phyloP scores from a whole-genome alignment of 768 basidiomycete genomes.

The Lactarius sp. region DNA sequence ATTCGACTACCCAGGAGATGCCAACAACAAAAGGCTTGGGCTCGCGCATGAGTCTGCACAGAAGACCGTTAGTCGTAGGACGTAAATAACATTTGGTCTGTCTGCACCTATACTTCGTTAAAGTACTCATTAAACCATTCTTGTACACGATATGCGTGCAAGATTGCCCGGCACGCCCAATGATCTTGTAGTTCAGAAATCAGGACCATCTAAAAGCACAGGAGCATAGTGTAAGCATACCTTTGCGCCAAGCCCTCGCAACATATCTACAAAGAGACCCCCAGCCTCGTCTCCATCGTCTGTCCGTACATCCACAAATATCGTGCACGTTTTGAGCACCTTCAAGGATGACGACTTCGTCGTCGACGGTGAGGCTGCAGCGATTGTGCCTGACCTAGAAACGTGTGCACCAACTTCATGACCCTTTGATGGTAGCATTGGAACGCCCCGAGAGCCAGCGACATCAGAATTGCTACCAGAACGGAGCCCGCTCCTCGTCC shows the following conservation, averaged over 20 bases:
- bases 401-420: slow-evolving; percentile 27
- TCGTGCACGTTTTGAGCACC: slow-evolving; percentile 65
- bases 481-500: slow-evolving; percentile 22
- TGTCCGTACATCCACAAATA: slow-evolving; percentile 80
- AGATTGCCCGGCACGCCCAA: slow-evolving; percentile 60
- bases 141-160: slow-evolving; percentile 87
- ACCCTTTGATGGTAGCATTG: slow-evolving; percentile 33
- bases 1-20: slow-evolving; percentile 87
- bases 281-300: slow-evolving; percentile 78
- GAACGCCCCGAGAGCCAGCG: slow-evolving; percentile 31
- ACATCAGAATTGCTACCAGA: slow-evolving; percentile 16
- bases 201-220: background rate
- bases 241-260: slow-evolving; percentile 73
- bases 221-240: slow-evolving; percentile 36
- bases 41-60: slow-evolving; percentile 52
- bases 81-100: too few relatives aligned
- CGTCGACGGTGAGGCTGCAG: slow-evolving; percentile 28
- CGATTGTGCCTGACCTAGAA: slow-evolving; percentile 24
- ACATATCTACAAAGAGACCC: slow-evolving; percentile 76
- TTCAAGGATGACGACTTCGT: slow-evolving; percentile 35
- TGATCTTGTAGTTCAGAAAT: slow-evolving; percentile 38
- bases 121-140: slow-evolving; percentile 70
- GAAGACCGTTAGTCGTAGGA: background rate
- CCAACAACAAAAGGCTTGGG: slow-evolving; percentile 73
- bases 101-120: slow-evolving; percentile 63